Evolutionary conservation across 139 green algal species (phyloP), one percentile per base, ranked within the genome.

Genomic region (Tetradesmus obliquus): DNA sequence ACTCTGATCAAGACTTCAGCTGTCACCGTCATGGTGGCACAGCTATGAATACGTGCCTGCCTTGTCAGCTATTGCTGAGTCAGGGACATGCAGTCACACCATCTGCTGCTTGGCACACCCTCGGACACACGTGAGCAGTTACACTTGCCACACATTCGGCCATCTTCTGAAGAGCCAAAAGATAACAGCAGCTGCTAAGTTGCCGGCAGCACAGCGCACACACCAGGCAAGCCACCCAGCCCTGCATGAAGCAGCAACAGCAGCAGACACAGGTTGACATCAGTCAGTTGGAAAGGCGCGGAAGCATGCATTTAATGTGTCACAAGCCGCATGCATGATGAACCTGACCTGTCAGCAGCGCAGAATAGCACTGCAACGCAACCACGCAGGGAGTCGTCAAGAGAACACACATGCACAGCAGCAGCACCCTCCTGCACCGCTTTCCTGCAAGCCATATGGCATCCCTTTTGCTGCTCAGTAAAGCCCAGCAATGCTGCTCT

Each of bases 161-260:
- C 66, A 76, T 45, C 32, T 45, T 45, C 32, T 45, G 32, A n/a
- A 76, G 8, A 76, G 17, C 66, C 17, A 71, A 76, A 17, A 76
- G 66, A 76, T 19, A 17, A 76, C 5, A 76, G 15, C 17, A 76
- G 66, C 66, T 76, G 66, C 66, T 24, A n/a, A 24, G 6, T 3
- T 5, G 66, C 66, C 66, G n/a, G 66, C 66, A 76, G 66, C 15
- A 76, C 5, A 76, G 76, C n/a, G 22, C 20, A 82, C 6, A 19
- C 66, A 19, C 66, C 66, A 76, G 5, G 66, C 66, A 13, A 24
- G n/a, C 66, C 66, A 76, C 66, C 66, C 66, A 76, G 66, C 66
- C 66, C 66, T 76, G 66, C 76, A 82, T 22, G 22, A 82, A n/a
- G 66, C 76, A 82, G 76, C 76, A 82, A n/a, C n/a, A 15, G 76